Conservation (phyloP, 805 yeast species). For the Ogataea paradorogensis region DNA sequence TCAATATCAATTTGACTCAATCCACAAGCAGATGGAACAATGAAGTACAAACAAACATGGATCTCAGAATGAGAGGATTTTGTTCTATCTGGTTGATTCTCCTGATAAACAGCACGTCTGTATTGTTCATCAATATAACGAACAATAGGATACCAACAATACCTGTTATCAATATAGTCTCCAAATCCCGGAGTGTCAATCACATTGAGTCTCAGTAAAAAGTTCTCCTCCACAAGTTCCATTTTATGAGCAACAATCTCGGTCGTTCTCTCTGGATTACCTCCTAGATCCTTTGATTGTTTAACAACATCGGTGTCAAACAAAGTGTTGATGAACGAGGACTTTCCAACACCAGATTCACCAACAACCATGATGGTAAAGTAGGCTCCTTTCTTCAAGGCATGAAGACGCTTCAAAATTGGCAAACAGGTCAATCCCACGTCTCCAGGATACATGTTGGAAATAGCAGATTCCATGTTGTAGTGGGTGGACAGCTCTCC, state of each 20-base stretch:
- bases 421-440: conserved; percentile 32
- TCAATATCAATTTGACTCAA: conserved; percentile 66
- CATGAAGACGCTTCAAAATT: conserved; percentile 28
- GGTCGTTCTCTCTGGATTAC: conserved; percentile 34
- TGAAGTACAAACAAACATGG: conserved; percentile 82
- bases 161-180: conserved; percentile 59
- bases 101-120: conserved; percentile 65
- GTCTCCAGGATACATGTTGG: conserved; percentile 24
- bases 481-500: conserved; percentile 24
- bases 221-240: conserved; percentile 57
- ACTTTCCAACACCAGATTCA: conserved; percentile 80
- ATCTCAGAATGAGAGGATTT: conserved; percentile 61
- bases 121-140: conserved; percentile 80
- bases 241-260: conserved; percentile 38
- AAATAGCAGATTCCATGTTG: conserved; percentile 28
- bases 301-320: conserved; percentile 50
- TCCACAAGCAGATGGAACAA: conserved; percentile 64
- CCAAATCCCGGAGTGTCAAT: conserved; percentile 83
- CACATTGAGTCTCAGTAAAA: conserved; percentile 54
- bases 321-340: conserved; percentile 77
- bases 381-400: conserved; percentile 58
- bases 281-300: conserved; percentile 15
- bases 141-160: conserved; percentile 65
- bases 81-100: conserved; percentile 65
- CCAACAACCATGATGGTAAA: conserved; percentile 86